Conservation (phyloP, 1,284 basidiomycete genomes). For the Cryptococcus sp. region DNA sequence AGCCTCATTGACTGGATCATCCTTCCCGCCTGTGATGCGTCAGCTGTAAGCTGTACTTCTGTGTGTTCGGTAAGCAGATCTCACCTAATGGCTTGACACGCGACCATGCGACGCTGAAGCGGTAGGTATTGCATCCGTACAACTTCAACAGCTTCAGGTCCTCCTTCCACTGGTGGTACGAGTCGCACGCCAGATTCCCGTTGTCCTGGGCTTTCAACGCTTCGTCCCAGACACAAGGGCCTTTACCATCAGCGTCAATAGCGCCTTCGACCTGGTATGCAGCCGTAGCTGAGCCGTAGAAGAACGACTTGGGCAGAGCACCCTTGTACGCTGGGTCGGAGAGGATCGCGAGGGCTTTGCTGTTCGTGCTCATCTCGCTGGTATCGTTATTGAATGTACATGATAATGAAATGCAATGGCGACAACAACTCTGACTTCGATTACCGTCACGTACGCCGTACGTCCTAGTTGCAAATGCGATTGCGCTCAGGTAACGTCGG, state of each 20-base stretch:
- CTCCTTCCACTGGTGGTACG: constrained; percentile 61
- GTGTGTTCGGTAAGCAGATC: neutral
- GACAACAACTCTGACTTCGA: no score
- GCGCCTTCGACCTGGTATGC: constrained; percentile 38
- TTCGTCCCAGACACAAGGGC: constrained; percentile 59
- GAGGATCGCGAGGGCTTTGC: constrained; percentile 6
- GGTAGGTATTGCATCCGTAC: constrained; percentile 60
- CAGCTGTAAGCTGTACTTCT: neutral
- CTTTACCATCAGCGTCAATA: constrained; percentile 29
- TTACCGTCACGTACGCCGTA: no score
- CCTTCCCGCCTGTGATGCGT: constrained; percentile 54
- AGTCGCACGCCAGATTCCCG: constrained; percentile 29
- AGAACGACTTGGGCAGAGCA: constrained; percentile 59
- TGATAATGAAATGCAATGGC: no score
- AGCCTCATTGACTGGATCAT: constrained; percentile 65
- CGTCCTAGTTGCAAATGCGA: no score
- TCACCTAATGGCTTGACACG: constrained; percentile 63
- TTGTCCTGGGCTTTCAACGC: constrained; percentile 60
- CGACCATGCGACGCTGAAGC: constrained; percentile 71
- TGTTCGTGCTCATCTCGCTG: no score
- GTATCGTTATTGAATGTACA: no score
- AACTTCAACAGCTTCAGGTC: constrained; percentile 67
- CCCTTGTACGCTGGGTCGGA: constrained; percentile 12
- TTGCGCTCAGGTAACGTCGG: no score
- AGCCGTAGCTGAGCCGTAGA: constrained; percentile 69